Evolutionary conservation across 177 flowering plant genomes (phyloP).

Genomic region (Vitis hybrid): DNA sequence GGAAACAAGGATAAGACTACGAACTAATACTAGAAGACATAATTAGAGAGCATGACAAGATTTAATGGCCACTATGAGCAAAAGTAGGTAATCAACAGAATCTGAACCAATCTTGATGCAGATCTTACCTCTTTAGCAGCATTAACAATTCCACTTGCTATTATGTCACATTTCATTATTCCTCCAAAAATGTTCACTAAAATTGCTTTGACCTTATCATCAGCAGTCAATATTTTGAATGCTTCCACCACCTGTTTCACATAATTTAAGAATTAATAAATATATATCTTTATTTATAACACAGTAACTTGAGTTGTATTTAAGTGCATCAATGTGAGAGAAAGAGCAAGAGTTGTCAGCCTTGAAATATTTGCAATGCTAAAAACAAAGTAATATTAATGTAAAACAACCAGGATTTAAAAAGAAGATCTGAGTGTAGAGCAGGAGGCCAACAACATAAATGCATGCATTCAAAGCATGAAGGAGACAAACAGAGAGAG

Average conservation of each 20-base stretch:
- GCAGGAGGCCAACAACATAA: too few relatives aligned
- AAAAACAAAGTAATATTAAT: too few relatives aligned
- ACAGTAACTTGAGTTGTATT: too few relatives aligned
- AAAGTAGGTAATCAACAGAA: background rate
- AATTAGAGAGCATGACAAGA: background rate
- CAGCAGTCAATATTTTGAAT: constrained; percentile 94
- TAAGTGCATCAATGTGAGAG: too few relatives aligned
- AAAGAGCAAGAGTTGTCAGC: too few relatives aligned
- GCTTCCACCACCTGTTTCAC: constrained; percentile 89
- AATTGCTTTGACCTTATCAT: constrained; percentile 96
- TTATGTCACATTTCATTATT: constrained; percentile 97
- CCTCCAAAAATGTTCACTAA: constrained; percentile 99
- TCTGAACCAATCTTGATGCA: background rate
- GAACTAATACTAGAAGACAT: background rate
- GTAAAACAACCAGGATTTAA: too few relatives aligned
- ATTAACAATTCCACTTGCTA: constrained; percentile 98
- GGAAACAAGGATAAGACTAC: background rate
- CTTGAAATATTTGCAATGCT: too few relatives aligned
- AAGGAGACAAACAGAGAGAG: too few relatives aligned
- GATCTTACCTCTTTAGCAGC: constrained; percentile 84
- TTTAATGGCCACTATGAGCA: too few relatives aligned
- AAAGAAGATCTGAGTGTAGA: too few relatives aligned
- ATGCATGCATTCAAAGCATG: too few relatives aligned
- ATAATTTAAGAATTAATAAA: constrained; percentile 2
- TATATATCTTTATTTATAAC: too few relatives aligned